Percentiles rank a stretch among this genome's conserved stretches.
Conservation (phyloP, 768 basidiomycete species). For the Mycena vulgaris region DNA sequence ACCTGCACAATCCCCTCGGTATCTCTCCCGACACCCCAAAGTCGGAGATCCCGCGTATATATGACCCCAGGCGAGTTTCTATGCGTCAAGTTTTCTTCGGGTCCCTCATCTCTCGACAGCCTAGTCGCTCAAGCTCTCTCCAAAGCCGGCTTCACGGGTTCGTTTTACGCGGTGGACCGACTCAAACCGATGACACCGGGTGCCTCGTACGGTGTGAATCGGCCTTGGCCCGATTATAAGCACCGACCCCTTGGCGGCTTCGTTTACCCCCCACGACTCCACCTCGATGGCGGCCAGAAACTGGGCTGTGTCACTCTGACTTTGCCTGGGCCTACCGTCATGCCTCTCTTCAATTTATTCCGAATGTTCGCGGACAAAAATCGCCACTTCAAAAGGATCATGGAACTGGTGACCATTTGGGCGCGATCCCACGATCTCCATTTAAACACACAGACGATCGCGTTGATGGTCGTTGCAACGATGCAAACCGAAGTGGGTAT, state of each 20-base stretch:
- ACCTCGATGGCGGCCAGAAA: background rate
- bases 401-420: conserved; percentile 10
- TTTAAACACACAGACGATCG: background rate
- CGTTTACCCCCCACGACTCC: conserved; percentile 12
- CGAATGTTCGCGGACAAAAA: background rate
- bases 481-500: conserved; percentile 17
- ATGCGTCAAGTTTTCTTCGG: background rate
- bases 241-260: conserved; percentile 2
- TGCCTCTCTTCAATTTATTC: conserved; percentile 5
- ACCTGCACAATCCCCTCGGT: conserved; percentile 6
- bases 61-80: conserved; percentile 13
- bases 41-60: conserved; percentile 4
- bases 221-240: conserved; percentile 3
- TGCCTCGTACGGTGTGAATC: background rate
- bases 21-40: conserved; percentile 15
- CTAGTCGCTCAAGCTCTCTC: conserved; percentile 24
- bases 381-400: background rate
- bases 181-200: too few species aligned
- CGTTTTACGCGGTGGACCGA: background rate
- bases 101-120: background rate
- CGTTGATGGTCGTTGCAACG: conserved; percentile 13
- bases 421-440: conserved; percentile 8
- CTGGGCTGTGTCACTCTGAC: conserved; percentile 13
- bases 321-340: conserved; percentile 18
- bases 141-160: conserved; percentile 13